Percentiles rank a stretch among this genome's conserved stretches.
Conservation (phyloP, 2,329 filamentous ascomycete species). For the Chaetomium globosum region DNA sequence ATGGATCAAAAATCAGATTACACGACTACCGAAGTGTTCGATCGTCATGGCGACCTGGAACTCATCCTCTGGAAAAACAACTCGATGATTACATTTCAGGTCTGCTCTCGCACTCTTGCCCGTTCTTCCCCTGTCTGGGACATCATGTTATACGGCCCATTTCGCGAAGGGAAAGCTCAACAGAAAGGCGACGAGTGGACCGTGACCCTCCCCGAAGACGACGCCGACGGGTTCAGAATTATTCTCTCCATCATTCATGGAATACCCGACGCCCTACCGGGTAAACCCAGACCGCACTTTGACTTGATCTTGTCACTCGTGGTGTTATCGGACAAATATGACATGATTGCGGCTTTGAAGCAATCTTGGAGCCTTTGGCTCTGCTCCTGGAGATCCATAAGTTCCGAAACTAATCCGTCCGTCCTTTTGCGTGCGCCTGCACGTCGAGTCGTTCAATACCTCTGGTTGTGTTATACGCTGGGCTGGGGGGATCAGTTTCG, state of each 20-base stretch:
- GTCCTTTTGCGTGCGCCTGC: neutral
- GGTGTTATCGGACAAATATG: neutral
- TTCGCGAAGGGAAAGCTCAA: neutral
- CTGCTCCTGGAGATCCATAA: neutral
- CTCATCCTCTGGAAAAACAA: slow-evolving; percentile 14
- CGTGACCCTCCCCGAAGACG: neutral
- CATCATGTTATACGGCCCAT: neutral
- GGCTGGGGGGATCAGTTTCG: neutral
- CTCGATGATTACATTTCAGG: slow-evolving; percentile 17
- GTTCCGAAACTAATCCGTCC: neutral
- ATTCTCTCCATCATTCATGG: neutral
- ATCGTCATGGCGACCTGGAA: slow-evolving; percentile 20
- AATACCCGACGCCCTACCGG: neutral
- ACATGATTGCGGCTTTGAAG: neutral
- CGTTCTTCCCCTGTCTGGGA: slow-evolving; percentile 15
- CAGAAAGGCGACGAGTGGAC: neutral
- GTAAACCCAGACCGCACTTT: neutral
- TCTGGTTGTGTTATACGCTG: neutral
- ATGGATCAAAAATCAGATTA: neutral
- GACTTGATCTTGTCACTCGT: neutral
- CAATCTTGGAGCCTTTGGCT: neutral
- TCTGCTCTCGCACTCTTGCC: slow-evolving; percentile 24
- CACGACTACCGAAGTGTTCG: slow-evolving; percentile 10
- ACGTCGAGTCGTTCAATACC: neutral
- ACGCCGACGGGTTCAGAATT: neutral